Conservation (phyloP, 2,329 filamentous ascomycete species). For the Cladosporium sp. region DNA sequence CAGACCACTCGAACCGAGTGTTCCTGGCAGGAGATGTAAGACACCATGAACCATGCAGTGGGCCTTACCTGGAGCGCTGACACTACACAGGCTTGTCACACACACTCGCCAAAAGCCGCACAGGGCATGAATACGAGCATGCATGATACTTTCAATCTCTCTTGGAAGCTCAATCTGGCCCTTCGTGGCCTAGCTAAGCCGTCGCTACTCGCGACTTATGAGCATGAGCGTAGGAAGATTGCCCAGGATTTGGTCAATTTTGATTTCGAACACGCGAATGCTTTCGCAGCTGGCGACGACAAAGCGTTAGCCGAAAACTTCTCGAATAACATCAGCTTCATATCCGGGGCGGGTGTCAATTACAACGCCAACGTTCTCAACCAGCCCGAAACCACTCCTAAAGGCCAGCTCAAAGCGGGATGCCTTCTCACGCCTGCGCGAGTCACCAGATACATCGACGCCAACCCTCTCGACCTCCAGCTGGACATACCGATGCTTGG, state of each 20-base stretch:
- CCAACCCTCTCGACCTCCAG: slow-evolving; percentile 71
- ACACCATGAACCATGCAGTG: slow-evolving; percentile 15
- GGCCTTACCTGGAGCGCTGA: background rate
- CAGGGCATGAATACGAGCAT: slow-evolving; percentile 43
- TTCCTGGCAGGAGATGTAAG: slow-evolving; percentile 46
- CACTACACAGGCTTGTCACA: slow-evolving; percentile 31
- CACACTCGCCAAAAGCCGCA: slow-evolving; percentile 38
- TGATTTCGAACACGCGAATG: slow-evolving; percentile 45
- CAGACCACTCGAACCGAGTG: slow-evolving; percentile 35
- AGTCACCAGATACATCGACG: slow-evolving; percentile 68
- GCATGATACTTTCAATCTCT: slow-evolving; percentile 40
- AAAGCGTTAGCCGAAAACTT: slow-evolving; percentile 62
- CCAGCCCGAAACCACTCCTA: background rate
- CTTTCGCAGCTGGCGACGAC: slow-evolving; percentile 55
- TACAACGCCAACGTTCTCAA: slow-evolving; percentile 62
- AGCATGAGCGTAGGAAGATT: slow-evolving; percentile 38
- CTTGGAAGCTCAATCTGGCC: slow-evolving; percentile 40
- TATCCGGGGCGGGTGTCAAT: slow-evolving; percentile 64
- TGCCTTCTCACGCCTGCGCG: slow-evolving; percentile 58
- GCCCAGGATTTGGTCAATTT: slow-evolving; percentile 40
- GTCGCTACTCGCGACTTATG: slow-evolving; percentile 34
- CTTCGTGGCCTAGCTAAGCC: slow-evolving; percentile 34
- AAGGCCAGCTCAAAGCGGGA: slow-evolving; percentile 22
- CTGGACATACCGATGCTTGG: slow-evolving; percentile 71
- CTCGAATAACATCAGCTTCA: slow-evolving; percentile 64